Evolutionary conservation across 768 basidiomycete genomes (phyloP), one percentile per base, ranked within the genome.

Genomic region (Coprinopsis sp.): DNA sequence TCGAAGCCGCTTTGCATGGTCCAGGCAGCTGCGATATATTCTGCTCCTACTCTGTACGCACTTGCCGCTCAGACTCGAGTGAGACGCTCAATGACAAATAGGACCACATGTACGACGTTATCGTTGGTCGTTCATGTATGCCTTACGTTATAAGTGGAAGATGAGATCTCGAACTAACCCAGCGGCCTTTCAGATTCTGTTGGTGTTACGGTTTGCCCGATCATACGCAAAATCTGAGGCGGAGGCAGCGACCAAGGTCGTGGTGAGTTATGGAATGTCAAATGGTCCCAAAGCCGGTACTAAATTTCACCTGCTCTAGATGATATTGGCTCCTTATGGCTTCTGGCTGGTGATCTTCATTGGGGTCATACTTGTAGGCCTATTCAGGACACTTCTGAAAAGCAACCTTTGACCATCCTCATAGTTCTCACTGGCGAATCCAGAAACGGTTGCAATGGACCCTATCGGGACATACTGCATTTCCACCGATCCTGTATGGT

Each of bases 401-500:
- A 8, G n/a, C n/a, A 31, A 8, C 22, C 10, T 24, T 39, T 24
- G 11, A 19, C 25, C 19, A 24, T 8, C 25, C 4, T 10, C 18
- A 19, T 39, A 64, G 65, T 65, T 58, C 30, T 57, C 56, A 6
- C 7, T 56, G 1, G 36, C 49, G 10, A 59, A 64, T 36, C 53
- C 56, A 3, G 28, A 49, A 6, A 54, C 56, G 1, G 56, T 63
- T 13, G 38, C 46, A 14, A 57, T 46, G 51, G 58, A 61, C 10
- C 55, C 55, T 2, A 64, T 58, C 45, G 63, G 58, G 19, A 64
- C 62, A 0, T 67, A 64, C 29, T 65, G 64, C 55, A 49, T 65
- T 50, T 59, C 59, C 3, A 43, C 37, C 10, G 39, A 62, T 19
- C 45, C 52, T 10, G 37, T 46, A 0, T 45, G 61, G 62, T 64